phyloP scores from a whole-genome alignment of 805 yeast genomes.

The Zygosaccharomyces bisporus region DNA sequence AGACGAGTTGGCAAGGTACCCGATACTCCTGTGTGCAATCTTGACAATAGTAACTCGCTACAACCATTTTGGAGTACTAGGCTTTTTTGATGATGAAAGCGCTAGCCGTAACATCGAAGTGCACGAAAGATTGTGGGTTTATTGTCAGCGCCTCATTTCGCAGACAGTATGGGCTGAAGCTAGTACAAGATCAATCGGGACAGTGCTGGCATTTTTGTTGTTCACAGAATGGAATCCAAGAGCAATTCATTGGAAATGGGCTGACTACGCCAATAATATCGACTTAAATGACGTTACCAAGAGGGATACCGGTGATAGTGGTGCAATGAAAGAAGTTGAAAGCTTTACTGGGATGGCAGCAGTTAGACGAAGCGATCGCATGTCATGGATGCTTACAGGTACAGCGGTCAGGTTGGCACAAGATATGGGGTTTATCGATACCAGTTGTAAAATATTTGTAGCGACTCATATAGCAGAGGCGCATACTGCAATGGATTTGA shows the following conservation, averaged over 20 bases:
- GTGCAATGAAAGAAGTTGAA: conserved; percentile 38
- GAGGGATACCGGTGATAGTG: conserved; percentile 18
- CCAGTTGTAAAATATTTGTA: conserved; percentile 66
- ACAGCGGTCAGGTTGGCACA: conserved; percentile 83
- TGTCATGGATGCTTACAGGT: conserved; percentile 94
- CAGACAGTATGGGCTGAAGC: conserved; percentile 95
- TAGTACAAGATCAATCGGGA: conserved; percentile 79
- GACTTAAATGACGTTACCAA: conserved; percentile 31
- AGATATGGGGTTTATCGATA: conserved; percentile 76
- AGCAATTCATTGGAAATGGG: conserved; percentile 86
- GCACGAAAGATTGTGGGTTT: conserved; percentile 80
- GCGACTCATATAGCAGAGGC: conserved; percentile 86
- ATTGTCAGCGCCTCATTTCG: conserved; percentile 75
- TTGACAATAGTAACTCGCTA: conserved; percentile 78
- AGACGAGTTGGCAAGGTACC: conserved; percentile 66
- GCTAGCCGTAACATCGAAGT: conserved; percentile 50
- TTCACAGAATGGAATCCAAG: conserved; percentile 96
- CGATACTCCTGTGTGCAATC: conserved; percentile 75
- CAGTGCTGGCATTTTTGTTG: conserved; percentile 75
- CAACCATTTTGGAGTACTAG: conserved; percentile 50
- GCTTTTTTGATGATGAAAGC: conserved; percentile 32
- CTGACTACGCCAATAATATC: conserved; percentile 70
- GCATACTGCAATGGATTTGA: conserved; percentile 74
- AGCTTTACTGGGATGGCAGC: conserved; percentile 75
- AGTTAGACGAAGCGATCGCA: conserved; percentile 78